Percentiles rank a stretch among this genome's conserved stretches.
phyloP scores from a whole-genome alignment of 805 yeast genomes.

The Saccharomycopsis amapae region DNA sequence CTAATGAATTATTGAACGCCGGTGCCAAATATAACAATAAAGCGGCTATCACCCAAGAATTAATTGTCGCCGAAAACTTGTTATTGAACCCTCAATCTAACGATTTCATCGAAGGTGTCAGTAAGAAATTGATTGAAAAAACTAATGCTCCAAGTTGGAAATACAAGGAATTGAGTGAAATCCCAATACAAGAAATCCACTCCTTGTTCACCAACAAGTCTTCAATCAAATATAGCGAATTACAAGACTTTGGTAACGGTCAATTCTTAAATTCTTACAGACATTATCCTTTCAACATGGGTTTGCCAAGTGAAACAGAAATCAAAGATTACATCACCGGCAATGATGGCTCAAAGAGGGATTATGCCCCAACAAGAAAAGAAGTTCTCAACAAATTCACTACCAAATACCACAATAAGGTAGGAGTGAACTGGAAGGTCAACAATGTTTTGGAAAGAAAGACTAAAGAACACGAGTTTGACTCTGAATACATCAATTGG shows the following conservation, averaged over 20 bases:
- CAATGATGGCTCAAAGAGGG: slow-evolving; percentile 53
- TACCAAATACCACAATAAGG: slow-evolving; percentile 40
- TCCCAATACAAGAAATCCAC: slow-evolving; percentile 31
- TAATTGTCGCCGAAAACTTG: slow-evolving; percentile 70
- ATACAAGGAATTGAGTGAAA: slow-evolving; percentile 32
- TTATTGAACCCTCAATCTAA: slow-evolving; percentile 43
- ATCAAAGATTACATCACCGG: slow-evolving; percentile 65
- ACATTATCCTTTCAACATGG: slow-evolving; percentile 58
- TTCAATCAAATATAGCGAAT: slow-evolving; percentile 6
- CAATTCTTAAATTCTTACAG: slow-evolving; percentile 13
- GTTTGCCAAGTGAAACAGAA: slow-evolving; percentile 68
- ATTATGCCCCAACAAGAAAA: slow-evolving; percentile 58
- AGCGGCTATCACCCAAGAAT: slow-evolving; percentile 64
- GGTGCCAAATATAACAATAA: slow-evolving; percentile 53
- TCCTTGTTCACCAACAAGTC: slow-evolving; percentile 15
- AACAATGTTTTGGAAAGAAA: slow-evolving; percentile 42
- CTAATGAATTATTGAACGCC: slow-evolving; percentile 57
- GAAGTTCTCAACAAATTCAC: slow-evolving; percentile 65
- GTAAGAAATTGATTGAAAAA: slow-evolving; percentile 56
- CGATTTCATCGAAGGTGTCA: slow-evolving; percentile 66
- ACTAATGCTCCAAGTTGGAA: slow-evolving; percentile 45
- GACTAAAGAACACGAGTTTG: slow-evolving; percentile 19
- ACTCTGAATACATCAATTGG: slow-evolving; percentile 20
- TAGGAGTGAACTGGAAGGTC: slow-evolving; percentile 58
- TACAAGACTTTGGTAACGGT: slow-evolving; percentile 14